Conservation (phyloP, 1,284 basidiomycete species). For the Pseudozyma tsukubaensis region DNA sequence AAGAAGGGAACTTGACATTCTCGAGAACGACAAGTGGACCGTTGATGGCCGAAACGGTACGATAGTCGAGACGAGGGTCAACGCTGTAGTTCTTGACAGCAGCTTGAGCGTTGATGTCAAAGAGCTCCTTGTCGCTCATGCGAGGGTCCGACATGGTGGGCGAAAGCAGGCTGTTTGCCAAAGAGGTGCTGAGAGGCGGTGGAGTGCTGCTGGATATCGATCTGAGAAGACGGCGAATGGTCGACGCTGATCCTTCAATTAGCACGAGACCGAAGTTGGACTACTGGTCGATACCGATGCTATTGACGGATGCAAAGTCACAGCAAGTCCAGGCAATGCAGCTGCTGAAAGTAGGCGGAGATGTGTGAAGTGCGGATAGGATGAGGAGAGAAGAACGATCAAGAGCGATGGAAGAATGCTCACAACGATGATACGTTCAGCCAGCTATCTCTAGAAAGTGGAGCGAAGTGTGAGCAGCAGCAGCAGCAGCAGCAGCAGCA, state of each 20-base stretch:
- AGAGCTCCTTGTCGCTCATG: conserved; percentile 77
- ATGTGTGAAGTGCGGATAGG: not conserved
- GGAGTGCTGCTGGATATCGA: not conserved
- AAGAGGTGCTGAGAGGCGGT: not conserved
- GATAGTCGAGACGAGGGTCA: conserved; percentile 92
- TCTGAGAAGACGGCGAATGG: not conserved
- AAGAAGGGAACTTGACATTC: conserved; percentile 99
- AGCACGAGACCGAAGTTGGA: too few species aligned
- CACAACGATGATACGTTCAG: too few species aligned
- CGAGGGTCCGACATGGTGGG: conserved; percentile 67
- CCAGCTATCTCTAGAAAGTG: not conserved
- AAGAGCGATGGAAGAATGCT: not conserved
- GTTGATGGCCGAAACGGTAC: conserved; percentile 95
- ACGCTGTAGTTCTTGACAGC: conserved; percentile 74
- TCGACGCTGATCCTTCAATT: not conserved
- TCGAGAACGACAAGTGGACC: conserved; percentile 92
- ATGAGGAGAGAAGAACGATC: not conserved
- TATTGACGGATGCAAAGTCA: not conserved
- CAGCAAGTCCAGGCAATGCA: not conserved
- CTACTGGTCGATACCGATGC: not conserved
- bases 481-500: not conserved
- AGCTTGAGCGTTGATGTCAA: conserved; percentile 85
- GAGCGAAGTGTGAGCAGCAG: not conserved
- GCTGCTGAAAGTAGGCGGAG: not conserved
- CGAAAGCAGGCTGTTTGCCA: not conserved